Base-by-base conservation (phyloP, 2,329 filamentous ascomycete genomes). In the Lecanicillium sp. region DNA sequence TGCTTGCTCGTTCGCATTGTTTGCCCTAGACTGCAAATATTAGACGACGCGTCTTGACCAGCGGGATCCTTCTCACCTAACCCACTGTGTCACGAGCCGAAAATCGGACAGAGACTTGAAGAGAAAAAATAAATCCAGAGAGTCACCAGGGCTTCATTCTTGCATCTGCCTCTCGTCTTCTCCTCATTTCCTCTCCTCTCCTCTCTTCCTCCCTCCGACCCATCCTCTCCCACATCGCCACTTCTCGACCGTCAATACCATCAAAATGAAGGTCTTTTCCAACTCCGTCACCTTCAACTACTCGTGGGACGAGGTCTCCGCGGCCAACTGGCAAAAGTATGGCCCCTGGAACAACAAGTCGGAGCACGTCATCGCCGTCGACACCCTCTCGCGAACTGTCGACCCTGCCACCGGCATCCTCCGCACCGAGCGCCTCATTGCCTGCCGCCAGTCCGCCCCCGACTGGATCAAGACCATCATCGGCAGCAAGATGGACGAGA, bases 311-410 rank as follows among this genome's bases (percentile, higher is more conserved):
- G 90, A 97, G 64, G 92, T 98, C 27, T 95, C 88, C 18, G 88
- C 87, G 12, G 88, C 86, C 59, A 98, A 98, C 74, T 98, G 92
- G 92, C 84, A 81, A 52, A 98, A 98, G 65, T 98, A 98, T 68
- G 94, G 87, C 56, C 90, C 90, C 15, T 97, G 92, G 90, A 98
- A 98, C 70, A 85, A 96, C 62, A 92, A 95, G 68, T 89, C 86
- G n/a, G 87, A 88, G 29, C 92, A 98, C 64, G 92, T 98, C 49
- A 80, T 94, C 49, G 89, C 87, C 49, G 92, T 97, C 55, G 92
- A 98, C 68, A 97, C 90, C 12, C 66, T 98, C 53, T 83, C 80
- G 38, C 85, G 92, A 33, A 49, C 50, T 36, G 68, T 79, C 59
- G 72, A 79, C 52, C 58, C 68, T 2, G 58, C 57, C 17, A 78